phyloP scores from a whole-genome alignment of 2,329 filamentous ascomycete genomes.

The Zalaria obscura region DNA sequence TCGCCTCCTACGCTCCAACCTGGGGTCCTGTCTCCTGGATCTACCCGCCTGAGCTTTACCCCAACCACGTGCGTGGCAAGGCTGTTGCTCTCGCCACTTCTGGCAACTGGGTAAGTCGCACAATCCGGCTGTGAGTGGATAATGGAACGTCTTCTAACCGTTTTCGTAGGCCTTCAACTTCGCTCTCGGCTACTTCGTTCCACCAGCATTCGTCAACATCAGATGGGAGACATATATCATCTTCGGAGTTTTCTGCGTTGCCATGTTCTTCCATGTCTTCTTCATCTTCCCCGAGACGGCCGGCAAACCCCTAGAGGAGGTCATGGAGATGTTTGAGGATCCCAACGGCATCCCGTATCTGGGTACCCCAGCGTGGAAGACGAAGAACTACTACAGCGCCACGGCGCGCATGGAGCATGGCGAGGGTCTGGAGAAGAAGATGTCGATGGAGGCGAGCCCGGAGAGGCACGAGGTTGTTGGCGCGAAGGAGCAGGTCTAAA shows the following conservation, averaged over 20 bases:
- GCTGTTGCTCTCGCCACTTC: slow-evolving; percentile 47
- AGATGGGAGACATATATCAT: slow-evolving; percentile 52
- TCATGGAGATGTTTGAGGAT: slow-evolving; percentile 54
- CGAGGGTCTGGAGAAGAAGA: slow-evolving; percentile 10
- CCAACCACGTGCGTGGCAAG: slow-evolving; percentile 47
- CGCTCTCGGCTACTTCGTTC: slow-evolving; percentile 36
- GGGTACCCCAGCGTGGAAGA: slow-evolving; percentile 45
- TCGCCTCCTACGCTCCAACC: slow-evolving; percentile 52
- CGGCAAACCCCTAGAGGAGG: slow-evolving; percentile 62
- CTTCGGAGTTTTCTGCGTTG: slow-evolving; percentile 58
- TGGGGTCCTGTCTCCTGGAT: slow-evolving; percentile 46
- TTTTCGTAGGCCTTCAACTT: not conserved
- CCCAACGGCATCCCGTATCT: slow-evolving; percentile 25
- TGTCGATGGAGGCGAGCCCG: slow-evolving; percentile 7
- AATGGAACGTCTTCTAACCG: too few species aligned
- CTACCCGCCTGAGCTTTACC: slow-evolving; percentile 41
- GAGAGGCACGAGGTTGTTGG: slow-evolving; percentile 5
- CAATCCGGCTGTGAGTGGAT: not conserved
- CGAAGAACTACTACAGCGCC: slow-evolving; percentile 10
- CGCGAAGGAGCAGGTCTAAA: not conserved
- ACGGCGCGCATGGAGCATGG: slow-evolving; percentile 10
- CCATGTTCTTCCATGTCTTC: slow-evolving; percentile 55
- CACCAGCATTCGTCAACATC: slow-evolving; percentile 44
- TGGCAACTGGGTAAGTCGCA: slow-evolving; percentile 38
- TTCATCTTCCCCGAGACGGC: slow-evolving; percentile 55